Evolutionary conservation across 164 flowering plant genomes (phyloP), one percentile per base, ranked within the genome.

Genomic region (Chloranthus sessilifolius): DNA sequence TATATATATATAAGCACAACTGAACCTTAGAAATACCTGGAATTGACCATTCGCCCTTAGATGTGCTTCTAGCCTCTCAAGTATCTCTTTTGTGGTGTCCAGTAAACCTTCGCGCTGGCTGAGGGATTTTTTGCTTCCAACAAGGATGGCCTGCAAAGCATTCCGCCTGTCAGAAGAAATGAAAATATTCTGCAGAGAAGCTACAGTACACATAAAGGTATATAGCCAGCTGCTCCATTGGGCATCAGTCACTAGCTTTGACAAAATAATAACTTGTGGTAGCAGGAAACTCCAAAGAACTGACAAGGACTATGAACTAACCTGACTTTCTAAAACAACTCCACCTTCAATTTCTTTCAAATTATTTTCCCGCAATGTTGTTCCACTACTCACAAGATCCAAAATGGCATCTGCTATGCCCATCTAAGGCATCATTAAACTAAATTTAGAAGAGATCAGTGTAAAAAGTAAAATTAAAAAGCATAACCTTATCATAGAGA

Each of bases 301-400:
- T n/a, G 9, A n/a, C 16, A 17, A 28, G 36, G 36, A 47, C 25
- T 16, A 19, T 4, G 8, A 10, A 7, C 61, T 57, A 92, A n/a
- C 98, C 95, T 92, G 95, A 78, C 98, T 92, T 68, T 88, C 73
- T 72, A 92, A 60, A 33, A 92, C 79, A 43, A 74, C 54, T 56
- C 98, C 98, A 47, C 95, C 98, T 65, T 85, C 83, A 59, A 91
- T 80, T 75, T 91, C 98, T 74, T 91, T 91, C 77, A 91, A 59
- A 60, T 91, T 88, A 64, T 91, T 91, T 52, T 91, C 98, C 52
- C 73, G 70, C 39, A 91, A 65, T 20, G 98, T 88, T 38, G 94
- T 85, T 47, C 98, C 98, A 70, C 98, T 91, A 69, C 98, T 88
- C 67, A 91, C 98, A 52, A 91, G 96, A 63, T 91, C 98, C 68